Evolutionary conservation across 768 basidiomycete genomes (phyloP), one percentile per base, ranked within the genome.

Genomic region (Leucocoprinus leucothites): DNA sequence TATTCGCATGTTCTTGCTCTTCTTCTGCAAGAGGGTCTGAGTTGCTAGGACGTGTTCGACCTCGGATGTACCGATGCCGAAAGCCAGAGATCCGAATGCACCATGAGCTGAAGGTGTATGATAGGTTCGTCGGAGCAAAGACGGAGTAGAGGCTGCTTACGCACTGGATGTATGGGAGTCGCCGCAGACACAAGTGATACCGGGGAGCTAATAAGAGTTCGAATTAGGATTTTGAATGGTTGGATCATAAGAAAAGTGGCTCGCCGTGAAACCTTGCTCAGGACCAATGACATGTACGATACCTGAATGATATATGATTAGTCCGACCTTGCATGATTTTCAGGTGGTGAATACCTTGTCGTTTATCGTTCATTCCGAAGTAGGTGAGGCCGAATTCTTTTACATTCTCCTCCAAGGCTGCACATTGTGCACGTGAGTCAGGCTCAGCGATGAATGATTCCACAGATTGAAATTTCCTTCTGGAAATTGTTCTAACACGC

Each of bases 31-130:
- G 19, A 95, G 76, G 47, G 91, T 92, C 70, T 95, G 93, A 7
- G 93, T 95, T 13, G 93, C 93, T 46, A 95, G 85, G 60, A 94
- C 93, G 67, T 95, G 93, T 66, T 95, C 93, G 63, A 95, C 93
- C 66, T 95, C 92, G 48, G 91, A 94, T 11, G 93, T 95, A 40
- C 93, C 93, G 63, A 95, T 94, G 57, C 93, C 93, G 63, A 94
- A 95, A 0, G 93, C 93, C 58, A 95, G 80, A 45, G 93, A 92
- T 45, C 93, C 93, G 65, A 95, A 95, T 2, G 93, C 93, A 47
- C 93, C 93, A 67, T 95, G 93, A 11, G 93, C 89, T 91, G 57
- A 11, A 34, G 42, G 49, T 47, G 34, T 22, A 35, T 49, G 36
- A 47, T 56, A 36, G 53, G n/a, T n/a, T 24, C 38, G n/a, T 19